These are phyloP conservation scores for Fusarium brevicatenulatum DNA, from an alignment of 2,329 filamentous ascomycete species.

Conservation along the genomic window DNA sequence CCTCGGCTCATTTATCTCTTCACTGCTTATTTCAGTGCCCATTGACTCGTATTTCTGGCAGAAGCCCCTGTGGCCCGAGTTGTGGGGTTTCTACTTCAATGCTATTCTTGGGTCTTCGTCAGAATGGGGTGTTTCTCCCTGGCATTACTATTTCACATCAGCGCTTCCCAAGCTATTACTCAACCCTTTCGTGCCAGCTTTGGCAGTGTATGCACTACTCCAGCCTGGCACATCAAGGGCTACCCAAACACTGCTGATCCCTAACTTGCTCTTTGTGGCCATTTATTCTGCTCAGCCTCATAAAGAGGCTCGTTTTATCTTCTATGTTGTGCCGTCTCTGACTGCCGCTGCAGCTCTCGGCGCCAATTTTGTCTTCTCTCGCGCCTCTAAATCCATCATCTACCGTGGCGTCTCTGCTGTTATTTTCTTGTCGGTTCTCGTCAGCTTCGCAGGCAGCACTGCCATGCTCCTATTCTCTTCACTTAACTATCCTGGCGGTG, in stretches of 20 bases:
- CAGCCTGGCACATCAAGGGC: slow-evolving; percentile 57
- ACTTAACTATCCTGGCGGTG: slow-evolving; percentile 92
- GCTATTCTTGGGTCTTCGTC: slow-evolving; percentile 84
- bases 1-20: slow-evolving; percentile 69
- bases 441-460: slow-evolving; percentile 68
- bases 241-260: slow-evolving; percentile 66
- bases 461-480: slow-evolving; percentile 81
- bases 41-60: slow-evolving; percentile 97
- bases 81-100: slow-evolving; percentile 91
- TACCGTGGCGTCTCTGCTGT: slow-evolving; percentile 65
- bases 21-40: slow-evolving; percentile 75
- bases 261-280: slow-evolving; percentile 76
- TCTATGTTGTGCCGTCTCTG: slow-evolving; percentile 84
- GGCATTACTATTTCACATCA: slow-evolving; percentile 86
- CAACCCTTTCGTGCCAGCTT: slow-evolving; percentile 75
- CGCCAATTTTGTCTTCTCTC: slow-evolving; percentile 75
- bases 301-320: slow-evolving; percentile 95
- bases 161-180: slow-evolving; percentile 84
- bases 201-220: slow-evolving; percentile 63
- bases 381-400: slow-evolving; percentile 67
- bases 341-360: slow-evolving; percentile 81
- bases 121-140: slow-evolving; percentile 88
- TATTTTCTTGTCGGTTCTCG: slow-evolving; percentile 68
- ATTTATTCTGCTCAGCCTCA: slow-evolving; percentile 91
- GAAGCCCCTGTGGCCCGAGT: slow-evolving; percentile 86